Base-by-base conservation (phyloP, 2,329 filamentous ascomycete genomes). In the Scytalidium lignicola region DNA sequence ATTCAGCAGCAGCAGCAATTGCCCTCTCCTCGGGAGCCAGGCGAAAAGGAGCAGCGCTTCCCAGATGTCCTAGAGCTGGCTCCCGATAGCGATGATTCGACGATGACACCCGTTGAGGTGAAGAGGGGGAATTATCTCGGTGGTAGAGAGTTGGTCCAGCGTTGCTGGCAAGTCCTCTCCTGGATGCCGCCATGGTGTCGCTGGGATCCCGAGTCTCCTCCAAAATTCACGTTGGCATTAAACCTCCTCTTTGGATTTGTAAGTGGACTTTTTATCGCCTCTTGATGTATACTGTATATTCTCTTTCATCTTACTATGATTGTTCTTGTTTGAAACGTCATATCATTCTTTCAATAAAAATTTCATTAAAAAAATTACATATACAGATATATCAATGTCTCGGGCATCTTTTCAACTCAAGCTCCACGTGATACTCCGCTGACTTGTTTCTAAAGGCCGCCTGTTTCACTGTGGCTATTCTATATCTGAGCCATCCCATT, bases 401-500 rank as follows among this genome's bases (percentile, higher is more conserved):
- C 6, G 32, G 10, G n/a, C n/a, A n/a, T n/a, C n/a, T n/a, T n/a
- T n/a, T n/a, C n/a, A n/a, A n/a, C n/a, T n/a, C n/a, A n/a, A n/a
- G n/a, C 15, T n/a, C 5, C 32, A 37, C 32, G 10, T 17, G 32
- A 21, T 21, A 44, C 20, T 18, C n/a, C 15, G n/a, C 40, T 49
- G 41, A 56, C 23, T 20, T 18, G 10, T n/a, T 42, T 9, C n/a
- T 17, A 15, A 19, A 80, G 77, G 68, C 77, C 2, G 69, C 71
- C 0, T 76, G 82, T 3, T 82, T 89, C 56, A 88, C 85, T 1
- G 88, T 91, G 6, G 87, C 87, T 17, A 91, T 91, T 57, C 71
- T 92, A 2, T 92, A 92, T 68, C 90, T 92, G 66, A 88, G 79
- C 51, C 87, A 91, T 59, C 86, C 88, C 0, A 87, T 92, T 43